Evolutionary conservation across 495 filamentous ascomycete genomes (phyloP).

Genomic region (Lophiotrema nucula): DNA sequence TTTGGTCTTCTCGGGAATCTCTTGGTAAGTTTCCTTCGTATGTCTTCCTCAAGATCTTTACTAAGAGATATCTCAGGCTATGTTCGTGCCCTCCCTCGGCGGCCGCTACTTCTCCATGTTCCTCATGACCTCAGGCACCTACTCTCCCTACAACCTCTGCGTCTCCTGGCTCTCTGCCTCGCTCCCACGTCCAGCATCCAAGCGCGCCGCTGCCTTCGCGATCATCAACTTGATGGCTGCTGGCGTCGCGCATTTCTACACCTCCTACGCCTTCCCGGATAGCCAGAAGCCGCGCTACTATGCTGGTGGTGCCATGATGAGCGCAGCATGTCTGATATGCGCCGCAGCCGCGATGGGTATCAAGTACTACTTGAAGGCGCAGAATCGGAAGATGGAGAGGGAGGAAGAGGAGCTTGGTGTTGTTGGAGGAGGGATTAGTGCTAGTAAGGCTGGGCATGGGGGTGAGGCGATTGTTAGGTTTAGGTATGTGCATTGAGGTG

Average conservation of each 20-base stretch:
- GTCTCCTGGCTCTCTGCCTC: slow-evolving; percentile 2
- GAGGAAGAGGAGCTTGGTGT: not conserved
- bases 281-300: slow-evolving; percentile 7
- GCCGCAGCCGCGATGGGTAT: not conserved
- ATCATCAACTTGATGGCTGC: slow-evolving; percentile 1
- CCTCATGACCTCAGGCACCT: not conserved
- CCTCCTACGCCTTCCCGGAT: not conserved
- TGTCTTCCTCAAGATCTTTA: too few species aligned
- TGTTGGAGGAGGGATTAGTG: not conserved
- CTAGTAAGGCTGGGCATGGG: slow-evolving; percentile 1
- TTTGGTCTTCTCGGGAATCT: not conserved
- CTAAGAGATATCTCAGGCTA: too few species aligned
- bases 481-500: too few species aligned
- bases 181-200: slow-evolving; percentile 3
- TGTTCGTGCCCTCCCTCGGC: slow-evolving; percentile 1
- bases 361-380: not conserved
- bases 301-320: slow-evolving; percentile 1
- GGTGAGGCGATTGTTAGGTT: not conserved
- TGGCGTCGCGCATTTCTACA: not conserved
- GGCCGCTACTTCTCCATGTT: slow-evolving; percentile 1
- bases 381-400: slow-evolving; percentile 1
- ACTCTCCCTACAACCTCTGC: not conserved
- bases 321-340: not conserved
- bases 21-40: too few species aligned
- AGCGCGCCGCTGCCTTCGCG: not conserved